Percentiles rank a stretch among this genome's conserved stretches.
These are phyloP conservation scores for Spathaspora sp. DNA, from an alignment of 805 yeast species.

Conservation along the genomic window DNA sequence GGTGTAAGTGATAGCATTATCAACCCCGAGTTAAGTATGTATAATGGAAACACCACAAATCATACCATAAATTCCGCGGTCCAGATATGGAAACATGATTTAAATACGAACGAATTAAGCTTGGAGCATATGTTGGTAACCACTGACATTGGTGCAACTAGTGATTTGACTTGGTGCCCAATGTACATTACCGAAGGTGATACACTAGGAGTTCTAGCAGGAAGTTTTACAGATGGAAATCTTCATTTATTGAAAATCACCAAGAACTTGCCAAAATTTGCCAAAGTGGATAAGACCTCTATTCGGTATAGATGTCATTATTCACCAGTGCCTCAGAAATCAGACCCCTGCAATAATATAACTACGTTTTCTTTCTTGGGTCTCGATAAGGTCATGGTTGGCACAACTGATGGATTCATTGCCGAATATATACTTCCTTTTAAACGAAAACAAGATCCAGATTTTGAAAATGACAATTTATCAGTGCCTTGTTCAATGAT, in stretches of 20 bases:
- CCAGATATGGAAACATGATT: conserved; percentile 41
- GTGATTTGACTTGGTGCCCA: conserved; percentile 39
- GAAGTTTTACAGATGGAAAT: conserved; percentile 55
- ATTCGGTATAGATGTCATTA: conserved; percentile 15
- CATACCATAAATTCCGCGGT: conserved; percentile 33
- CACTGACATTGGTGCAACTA: conserved; percentile 42
- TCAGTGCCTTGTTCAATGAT: conserved; percentile 29
- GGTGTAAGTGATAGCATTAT: conserved; percentile 19
- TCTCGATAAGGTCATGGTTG: conserved; percentile 46
- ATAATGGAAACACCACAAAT: conserved; percentile 10
- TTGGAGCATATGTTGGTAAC: conserved; percentile 27
- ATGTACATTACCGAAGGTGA: conserved; percentile 20
- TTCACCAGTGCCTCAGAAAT: not conserved
- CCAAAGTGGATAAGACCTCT: conserved; percentile 19
- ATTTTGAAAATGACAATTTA: conserved; percentile 10
- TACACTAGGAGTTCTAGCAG: conserved; percentile 43
- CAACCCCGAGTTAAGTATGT: conserved; percentile 28
- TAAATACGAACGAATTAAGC: conserved; percentile 18
- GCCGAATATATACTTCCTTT: conserved; percentile 52
- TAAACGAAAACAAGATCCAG: not conserved
- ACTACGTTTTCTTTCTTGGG: conserved; percentile 48
- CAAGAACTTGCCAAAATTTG: conserved; percentile 15
- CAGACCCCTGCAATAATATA: conserved; percentile 21
- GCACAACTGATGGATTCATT: conserved; percentile 55
- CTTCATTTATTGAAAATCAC: conserved; percentile 45